Percentiles rank a stretch among this genome's conserved stretches.
Conservation (phyloP, 225 moss, liverwort and hornwort genomes). For the Sphagnum contortum region DNA sequence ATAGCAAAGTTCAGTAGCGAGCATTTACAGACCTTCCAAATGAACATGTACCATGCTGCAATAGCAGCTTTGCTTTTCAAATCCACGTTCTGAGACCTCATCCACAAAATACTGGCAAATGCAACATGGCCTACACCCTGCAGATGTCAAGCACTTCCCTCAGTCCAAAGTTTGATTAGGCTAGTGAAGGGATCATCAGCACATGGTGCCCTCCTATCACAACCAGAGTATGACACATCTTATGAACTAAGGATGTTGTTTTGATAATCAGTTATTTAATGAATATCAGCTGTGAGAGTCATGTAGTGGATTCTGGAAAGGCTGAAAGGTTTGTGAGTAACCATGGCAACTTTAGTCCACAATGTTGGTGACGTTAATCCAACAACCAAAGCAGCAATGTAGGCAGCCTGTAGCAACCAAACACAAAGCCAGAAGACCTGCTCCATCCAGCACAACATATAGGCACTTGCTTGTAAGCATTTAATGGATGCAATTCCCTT, state of each 20-base stretch:
- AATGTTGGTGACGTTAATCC: slow-evolving; percentile 42
- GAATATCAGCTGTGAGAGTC: too few relatives aligned
- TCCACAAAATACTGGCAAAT: slow-evolving; percentile 45
- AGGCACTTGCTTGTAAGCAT: too few relatives aligned
- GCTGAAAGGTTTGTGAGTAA: neutral
- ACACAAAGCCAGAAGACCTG: slow-evolving; percentile 78
- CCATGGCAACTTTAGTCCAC: slow-evolving; percentile 25
- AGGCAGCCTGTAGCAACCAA: slow-evolving; percentile 52
- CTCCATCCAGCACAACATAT: slow-evolving; percentile 1
- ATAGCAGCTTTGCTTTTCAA: slow-evolving; percentile 52
- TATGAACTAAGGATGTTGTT: too few relatives aligned
- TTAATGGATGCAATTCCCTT: too few relatives aligned
- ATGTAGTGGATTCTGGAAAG: too few relatives aligned
- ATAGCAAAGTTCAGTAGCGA: too few relatives aligned
- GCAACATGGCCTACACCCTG: slow-evolving; percentile 50
- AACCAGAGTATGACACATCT: too few relatives aligned
- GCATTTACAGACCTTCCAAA: slow-evolving; percentile 49
- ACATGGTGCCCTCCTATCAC: too few relatives aligned
- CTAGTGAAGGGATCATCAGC: too few relatives aligned
- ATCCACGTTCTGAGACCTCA: slow-evolving; percentile 47
- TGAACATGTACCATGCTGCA: slow-evolving; percentile 77
- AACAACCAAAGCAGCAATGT: slow-evolving; percentile 44
- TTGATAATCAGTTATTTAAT: too few relatives aligned
- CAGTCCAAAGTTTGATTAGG: too few relatives aligned
- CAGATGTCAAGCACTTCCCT: slow-evolving; percentile 2